Evolutionary conservation across 1,139 yeast species (phyloP).

Genomic region (Geotrichum australiense): DNA sequence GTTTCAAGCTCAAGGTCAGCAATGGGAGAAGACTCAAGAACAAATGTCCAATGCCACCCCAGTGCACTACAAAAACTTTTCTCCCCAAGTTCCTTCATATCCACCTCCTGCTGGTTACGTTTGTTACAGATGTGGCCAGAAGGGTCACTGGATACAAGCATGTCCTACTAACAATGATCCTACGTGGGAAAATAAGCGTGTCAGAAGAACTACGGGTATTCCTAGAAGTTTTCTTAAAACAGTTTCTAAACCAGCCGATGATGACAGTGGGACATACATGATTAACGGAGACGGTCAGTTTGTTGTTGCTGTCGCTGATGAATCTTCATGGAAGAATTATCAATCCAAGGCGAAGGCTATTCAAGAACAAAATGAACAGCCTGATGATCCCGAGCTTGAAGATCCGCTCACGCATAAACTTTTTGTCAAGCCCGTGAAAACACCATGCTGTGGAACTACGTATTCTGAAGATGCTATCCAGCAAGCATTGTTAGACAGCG

Average conservation of each 20-base stretch:
- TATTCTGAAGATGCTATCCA: slow-evolving; percentile 63
- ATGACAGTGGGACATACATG: slow-evolving; percentile 70
- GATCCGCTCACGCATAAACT: slow-evolving; percentile 57
- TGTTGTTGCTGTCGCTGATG: slow-evolving; percentile 91
- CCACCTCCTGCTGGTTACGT: slow-evolving; percentile 94
- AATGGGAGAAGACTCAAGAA: slow-evolving; percentile 93
- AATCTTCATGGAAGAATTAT: slow-evolving; percentile 82
- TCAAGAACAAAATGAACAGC: slow-evolving; percentile 33
- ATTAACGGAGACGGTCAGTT: slow-evolving; percentile 93
- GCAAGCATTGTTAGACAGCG: slow-evolving; percentile 66
- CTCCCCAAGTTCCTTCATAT: slow-evolving; percentile 45
- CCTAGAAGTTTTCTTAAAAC: slow-evolving; percentile 89
- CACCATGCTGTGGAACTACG: slow-evolving; percentile 69
- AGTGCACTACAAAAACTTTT: slow-evolving; percentile 29
- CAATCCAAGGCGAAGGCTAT: slow-evolving; percentile 48
- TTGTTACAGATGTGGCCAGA: slow-evolving; percentile 93
- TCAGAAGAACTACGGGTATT: slow-evolving; percentile 93
- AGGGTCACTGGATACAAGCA: slow-evolving; percentile 93
- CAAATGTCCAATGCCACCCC: slow-evolving; percentile 55
- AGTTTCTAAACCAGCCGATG: slow-evolving; percentile 57
- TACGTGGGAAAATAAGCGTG: slow-evolving; percentile 84
- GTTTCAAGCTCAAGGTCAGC: slow-evolving; percentile 89
- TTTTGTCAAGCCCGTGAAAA: slow-evolving; percentile 67
- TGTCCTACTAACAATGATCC: slow-evolving; percentile 95
- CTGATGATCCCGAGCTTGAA: slow-evolving; percentile 54